Base-by-base conservation (phyloP, 805 yeast species). In the Zygosaccharomyces gambellarensis region DNA sequence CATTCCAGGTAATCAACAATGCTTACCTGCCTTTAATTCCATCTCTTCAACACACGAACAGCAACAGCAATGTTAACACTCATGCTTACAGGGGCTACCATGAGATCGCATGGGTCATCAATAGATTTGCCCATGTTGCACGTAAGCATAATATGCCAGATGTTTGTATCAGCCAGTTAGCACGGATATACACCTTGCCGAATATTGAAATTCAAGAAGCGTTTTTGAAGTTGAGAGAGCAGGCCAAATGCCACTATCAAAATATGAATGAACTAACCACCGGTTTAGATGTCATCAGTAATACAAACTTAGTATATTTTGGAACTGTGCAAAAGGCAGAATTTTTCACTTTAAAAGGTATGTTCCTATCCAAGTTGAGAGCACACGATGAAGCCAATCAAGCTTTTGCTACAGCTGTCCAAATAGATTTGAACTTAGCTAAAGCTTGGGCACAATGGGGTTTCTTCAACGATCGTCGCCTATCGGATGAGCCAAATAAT, bases 401-500 rank as follows among this genome's bases (percentile, higher is more conserved):
- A 65, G 97, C 97, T 0, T 94, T 94, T 72, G 96, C 98, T 1
- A 88, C 97, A 2, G 97, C 99, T 1, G 97, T 94, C 17, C 98
- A 94, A 67, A 83, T 94, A 49, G 99, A 95, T 62, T 77, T 92
- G 58, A 89, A 90, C 60, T 70, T 94, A 42, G 96, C 98, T 1
- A 92, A 94, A 66, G 98, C 99, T 0, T 94, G 99, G 99, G 98
- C 97, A 3, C 97, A 95, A 65, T 94, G 99, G 99, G 99, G 99
- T 52, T 82, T 83, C 64, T 94, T 89, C 71, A 90, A 90, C 64
- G 99, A 94, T 59, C 80, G 83, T 27, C 75, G 96, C 38, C 83
- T 89, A 66, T 86, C 87, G 56, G 95, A 89, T 56, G 84, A 83
- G 52, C 92, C 90, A 1, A 80, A 74, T 44, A 95, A 88, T 59